Evolutionary conservation across 1,139 yeast genomes (phyloP).

Genomic region (Sugiyamaella sp.): DNA sequence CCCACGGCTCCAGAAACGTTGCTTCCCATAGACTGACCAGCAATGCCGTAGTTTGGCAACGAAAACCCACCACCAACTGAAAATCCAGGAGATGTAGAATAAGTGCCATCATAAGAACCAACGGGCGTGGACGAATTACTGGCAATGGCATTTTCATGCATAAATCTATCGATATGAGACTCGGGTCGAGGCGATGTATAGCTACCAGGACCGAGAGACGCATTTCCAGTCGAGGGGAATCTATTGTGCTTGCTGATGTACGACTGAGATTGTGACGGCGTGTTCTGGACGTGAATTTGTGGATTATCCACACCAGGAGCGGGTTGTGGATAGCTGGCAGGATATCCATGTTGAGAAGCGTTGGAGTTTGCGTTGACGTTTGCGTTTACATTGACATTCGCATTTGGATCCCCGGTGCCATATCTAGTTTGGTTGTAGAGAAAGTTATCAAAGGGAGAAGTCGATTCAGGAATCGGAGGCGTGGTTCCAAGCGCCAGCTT

Average conservation of each 20-base stretch:
- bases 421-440: constrained; percentile 29
- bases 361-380: constrained; percentile 1
- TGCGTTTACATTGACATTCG: background rate
- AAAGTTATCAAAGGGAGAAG: constrained; percentile 41
- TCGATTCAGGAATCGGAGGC: constrained; percentile 37
- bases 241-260: constrained; percentile 14
- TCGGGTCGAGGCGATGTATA: constrained; percentile 21
- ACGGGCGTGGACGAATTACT: constrained; percentile 33
- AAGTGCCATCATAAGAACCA: constrained; percentile 32
- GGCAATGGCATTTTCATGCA: constrained; percentile 24
- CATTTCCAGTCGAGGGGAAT: constrained; percentile 17
- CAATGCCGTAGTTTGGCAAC: constrained; percentile 2
- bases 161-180: constrained; percentile 24
- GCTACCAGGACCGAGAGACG: constrained; percentile 9
- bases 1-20: too few relatives aligned
- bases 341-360: background rate
- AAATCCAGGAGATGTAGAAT: constrained; percentile 22
- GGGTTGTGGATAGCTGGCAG: background rate
- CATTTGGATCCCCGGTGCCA: constrained; percentile 6
- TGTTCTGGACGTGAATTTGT: constrained; percentile 17
- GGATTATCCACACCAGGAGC: background rate
- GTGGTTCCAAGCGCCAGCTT: constrained; percentile 29
- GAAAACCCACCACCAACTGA: constrained; percentile 19
- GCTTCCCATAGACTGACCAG: too few relatives aligned
- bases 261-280: constrained; percentile 10